Evolutionary conservation across 768 basidiomycete genomes (phyloP).

Genomic region (Termitomyces sp.): DNA sequence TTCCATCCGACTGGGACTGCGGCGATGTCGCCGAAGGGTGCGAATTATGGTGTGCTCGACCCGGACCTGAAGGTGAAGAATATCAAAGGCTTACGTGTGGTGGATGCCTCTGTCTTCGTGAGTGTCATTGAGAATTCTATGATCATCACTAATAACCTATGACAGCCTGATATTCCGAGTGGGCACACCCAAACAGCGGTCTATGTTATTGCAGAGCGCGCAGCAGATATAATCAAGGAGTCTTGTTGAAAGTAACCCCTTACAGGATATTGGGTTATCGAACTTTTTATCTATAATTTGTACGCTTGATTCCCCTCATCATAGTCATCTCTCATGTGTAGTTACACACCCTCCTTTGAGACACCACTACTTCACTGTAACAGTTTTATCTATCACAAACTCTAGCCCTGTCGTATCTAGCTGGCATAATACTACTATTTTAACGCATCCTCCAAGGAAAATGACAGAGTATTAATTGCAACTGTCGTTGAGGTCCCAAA

Average conservation of each 20-base stretch:
- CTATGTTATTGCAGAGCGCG: conserved; percentile 32
- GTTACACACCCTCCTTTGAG: not conserved
- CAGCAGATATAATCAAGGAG: conserved; percentile 28
- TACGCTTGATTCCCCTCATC: not conserved
- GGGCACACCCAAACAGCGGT: conserved; percentile 32
- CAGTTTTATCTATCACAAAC: not conserved
- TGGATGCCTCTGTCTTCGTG: conserved; percentile 32
- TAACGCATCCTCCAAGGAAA: no score
- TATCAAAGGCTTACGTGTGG: conserved; percentile 28
- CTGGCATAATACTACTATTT: not conserved
- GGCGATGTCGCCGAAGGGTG: conserved; percentile 23
- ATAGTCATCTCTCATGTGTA: not conserved
- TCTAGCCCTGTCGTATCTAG: not conserved
- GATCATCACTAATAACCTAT: not conserved
- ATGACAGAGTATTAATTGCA: no score
- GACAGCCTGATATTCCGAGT: conserved; percentile 25
- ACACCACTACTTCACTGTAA: not conserved
- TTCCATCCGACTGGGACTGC: conserved; percentile 30
- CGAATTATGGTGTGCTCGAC: conserved; percentile 15
- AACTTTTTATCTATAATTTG: not conserved
- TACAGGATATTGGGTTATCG: not conserved
- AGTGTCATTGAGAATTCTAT: not conserved
- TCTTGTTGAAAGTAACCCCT: not conserved
- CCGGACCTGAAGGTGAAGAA: conserved; percentile 31
- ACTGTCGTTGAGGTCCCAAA: no score